A percentile compares a stretch with the other conserved stretches of the same genome.
phyloP scores from a whole-genome alignment of 352 stramenopile species.

The Globisporangium sylvaticum region DNA sequence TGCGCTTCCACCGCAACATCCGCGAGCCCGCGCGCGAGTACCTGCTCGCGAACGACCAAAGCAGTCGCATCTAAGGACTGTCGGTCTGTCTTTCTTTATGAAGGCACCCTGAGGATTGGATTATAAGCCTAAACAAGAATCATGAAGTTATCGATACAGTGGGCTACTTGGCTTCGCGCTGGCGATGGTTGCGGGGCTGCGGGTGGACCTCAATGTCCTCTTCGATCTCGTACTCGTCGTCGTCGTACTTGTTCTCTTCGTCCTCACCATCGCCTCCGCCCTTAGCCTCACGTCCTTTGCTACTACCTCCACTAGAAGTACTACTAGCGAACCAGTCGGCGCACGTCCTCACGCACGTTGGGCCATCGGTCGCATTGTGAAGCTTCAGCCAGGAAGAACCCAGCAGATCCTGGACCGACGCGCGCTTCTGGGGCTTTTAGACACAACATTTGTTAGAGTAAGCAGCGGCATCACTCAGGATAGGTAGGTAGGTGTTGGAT shows the following conservation, averaged over 20 bases:
- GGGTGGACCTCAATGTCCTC: constrained; percentile 36
- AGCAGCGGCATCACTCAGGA: no score
- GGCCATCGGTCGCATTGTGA: constrained; percentile 39
- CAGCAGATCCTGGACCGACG: constrained; percentile 55
- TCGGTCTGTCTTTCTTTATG: not conserved
- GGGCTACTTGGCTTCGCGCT: constrained; percentile 14
- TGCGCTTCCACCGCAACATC: constrained; percentile 27
- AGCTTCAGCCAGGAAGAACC: constrained; percentile 46
- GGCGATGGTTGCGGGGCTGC: constrained; percentile 9
- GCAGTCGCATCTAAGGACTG: not conserved
- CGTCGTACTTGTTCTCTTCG: constrained; percentile 22
- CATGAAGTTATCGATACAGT: not conserved
- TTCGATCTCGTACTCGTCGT: constrained; percentile 54
- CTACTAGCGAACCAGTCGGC: constrained; percentile 29
- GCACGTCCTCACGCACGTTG: constrained; percentile 26
- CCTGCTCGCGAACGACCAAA: constrained; percentile 32
- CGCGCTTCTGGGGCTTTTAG: constrained; percentile 44
- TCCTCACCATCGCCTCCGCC: constrained; percentile 9
- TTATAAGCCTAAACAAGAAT: not conserved
- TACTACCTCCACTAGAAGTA: constrained; percentile 6
- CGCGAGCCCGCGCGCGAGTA: constrained; percentile 56
- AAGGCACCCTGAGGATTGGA: not conserved
- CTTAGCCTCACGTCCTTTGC: not conserved
- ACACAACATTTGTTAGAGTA: no score
- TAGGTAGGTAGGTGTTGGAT: no score